A percentile compares a stretch with the other conserved stretches of the same genome.
Evolutionary conservation across 768 basidiomycete genomes (phyloP).

Genomic region (Floccularia luteovirens): DNA sequence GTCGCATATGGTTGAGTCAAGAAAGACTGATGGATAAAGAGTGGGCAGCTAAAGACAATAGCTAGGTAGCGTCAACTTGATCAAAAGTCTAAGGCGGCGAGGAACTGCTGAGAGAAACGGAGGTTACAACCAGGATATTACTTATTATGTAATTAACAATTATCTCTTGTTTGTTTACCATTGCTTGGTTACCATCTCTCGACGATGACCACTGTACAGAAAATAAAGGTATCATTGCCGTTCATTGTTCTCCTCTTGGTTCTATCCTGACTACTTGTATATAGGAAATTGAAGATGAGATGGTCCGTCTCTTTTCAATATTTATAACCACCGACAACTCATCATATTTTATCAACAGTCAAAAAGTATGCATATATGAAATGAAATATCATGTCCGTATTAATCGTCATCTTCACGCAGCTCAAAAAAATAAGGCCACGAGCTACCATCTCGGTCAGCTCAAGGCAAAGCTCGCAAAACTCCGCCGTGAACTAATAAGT

Average conservation of each 20-base stretch:
- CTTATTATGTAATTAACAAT: not conserved
- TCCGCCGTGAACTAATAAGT: constrained; percentile 86
- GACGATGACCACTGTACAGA: constrained; percentile 86
- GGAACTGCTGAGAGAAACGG: constrained; percentile 7
- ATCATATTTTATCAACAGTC: constrained; percentile 34
- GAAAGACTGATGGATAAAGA: constrained; percentile 21
- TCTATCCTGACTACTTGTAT: constrained; percentile 12
- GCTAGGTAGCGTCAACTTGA: constrained; percentile 4
- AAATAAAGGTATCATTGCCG: constrained; percentile 58
- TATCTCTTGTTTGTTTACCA: constrained; percentile 31
- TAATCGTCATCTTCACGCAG: constrained; percentile 30
- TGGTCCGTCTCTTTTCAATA: constrained; percentile 46
- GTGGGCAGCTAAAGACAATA: constrained; percentile 14
- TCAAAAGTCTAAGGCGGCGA: constrained; percentile 6
- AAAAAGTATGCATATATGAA: constrained; percentile 53
- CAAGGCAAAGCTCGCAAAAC: constrained; percentile 97
- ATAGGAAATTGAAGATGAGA: constrained; percentile 95
- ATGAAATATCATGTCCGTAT: constrained; percentile 3
- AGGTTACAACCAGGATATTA: not conserved
- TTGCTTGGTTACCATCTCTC: constrained; percentile 22
- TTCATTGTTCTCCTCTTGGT: constrained; percentile 11
- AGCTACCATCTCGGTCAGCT: constrained; percentile 95
- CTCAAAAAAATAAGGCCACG: constrained; percentile 94
- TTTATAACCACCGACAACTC: constrained; percentile 10
- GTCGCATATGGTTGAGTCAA: constrained; percentile 31